Conservation (phyloP, 2,329 filamentous ascomycete species). For the Exophiala spinifera region DNA sequence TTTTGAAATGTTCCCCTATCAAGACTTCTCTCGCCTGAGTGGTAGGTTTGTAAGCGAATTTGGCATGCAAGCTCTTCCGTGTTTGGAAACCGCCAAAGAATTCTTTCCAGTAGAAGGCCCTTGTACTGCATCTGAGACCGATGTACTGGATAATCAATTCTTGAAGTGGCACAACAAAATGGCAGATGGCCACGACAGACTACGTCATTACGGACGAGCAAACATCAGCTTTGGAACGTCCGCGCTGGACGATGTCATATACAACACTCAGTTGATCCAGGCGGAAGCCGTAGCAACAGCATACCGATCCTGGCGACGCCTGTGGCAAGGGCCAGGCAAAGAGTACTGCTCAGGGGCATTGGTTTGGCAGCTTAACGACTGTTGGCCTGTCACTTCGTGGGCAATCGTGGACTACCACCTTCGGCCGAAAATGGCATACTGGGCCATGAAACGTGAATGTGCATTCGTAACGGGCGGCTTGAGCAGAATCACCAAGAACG, state of each 20-base stretch:
- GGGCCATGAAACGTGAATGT: conserved; percentile 42
- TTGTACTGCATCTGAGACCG: conserved; percentile 77
- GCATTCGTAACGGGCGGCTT: conserved; percentile 56
- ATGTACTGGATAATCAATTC: no score
- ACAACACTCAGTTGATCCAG: conserved; percentile 61
- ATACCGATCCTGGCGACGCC: conserved; percentile 53
- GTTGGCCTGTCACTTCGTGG: conserved; percentile 62
- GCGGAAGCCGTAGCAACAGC: conserved; percentile 59
- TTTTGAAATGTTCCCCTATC: conserved; percentile 71
- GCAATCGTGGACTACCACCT: conserved; percentile 61
- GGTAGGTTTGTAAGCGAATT: conserved; percentile 93
- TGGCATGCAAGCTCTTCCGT: conserved; percentile 88
- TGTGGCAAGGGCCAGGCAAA: conserved; percentile 44
- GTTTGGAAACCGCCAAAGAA: conserved; percentile 75
- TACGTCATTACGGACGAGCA: conserved; percentile 80
- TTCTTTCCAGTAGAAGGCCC: conserved; percentile 65
- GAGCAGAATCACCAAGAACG: conserved; percentile 25
- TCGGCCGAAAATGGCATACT: conserved; percentile 60
- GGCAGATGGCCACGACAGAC: conserved; percentile 81
- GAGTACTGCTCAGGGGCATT: conserved; percentile 42
- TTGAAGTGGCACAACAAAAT: conserved; percentile 96
- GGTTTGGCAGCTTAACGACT: conserved; percentile 49
- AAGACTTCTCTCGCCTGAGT: conserved; percentile 78
- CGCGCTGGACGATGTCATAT: conserved; percentile 53
- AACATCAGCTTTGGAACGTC: conserved; percentile 73